Evolutionary conservation across 106 monocot genomes (phyloP), one percentile per base, ranked within the genome.

Genomic region (Narthecium ossifragum): DNA sequence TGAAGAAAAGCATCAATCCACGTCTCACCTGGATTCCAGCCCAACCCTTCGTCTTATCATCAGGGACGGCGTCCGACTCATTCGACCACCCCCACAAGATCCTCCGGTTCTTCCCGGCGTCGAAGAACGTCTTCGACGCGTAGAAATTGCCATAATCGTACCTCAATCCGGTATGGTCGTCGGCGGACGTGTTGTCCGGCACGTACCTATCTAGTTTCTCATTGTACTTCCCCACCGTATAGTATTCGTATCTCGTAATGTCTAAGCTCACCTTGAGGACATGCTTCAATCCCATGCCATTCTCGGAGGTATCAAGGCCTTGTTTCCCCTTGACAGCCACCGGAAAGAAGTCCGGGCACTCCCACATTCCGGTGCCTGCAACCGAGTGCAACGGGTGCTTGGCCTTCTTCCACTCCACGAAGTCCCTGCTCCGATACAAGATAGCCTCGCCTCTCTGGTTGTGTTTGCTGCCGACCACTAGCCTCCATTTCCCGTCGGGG

Each of bases 281-380:
- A 52, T 64, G 56, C 57, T 40, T 72, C 45, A 46, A 5, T 25
- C 64, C 37, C 1, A 8, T 2, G 1, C 57, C 64, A 21, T 4
- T 21, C 22, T 1, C 21, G 6, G 67, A 67, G 0, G 68, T 68
- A 11, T 68, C 68, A 1, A 59, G 6, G 5, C 68, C 68, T 1
- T 23, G 0, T 1, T 48, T 55, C 1, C 73, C 65, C 7, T 31
- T 23, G 8, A 31, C 4, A 17, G 64, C 54, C 15, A 92, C 87
- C 1, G 87, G 92, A 64, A 66, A 88, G 55, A 92, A 92, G 41
- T 92, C 84, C 11, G 91, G 87, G 71, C 87, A 92, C 62, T 92
- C 92, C 83, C 77, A 92, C 84, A 81, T 87, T 0, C 92, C 87
- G 25, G 84, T 73, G 6, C 10, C 61, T 2, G 43, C 25, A 6